Evolutionary conservation across 345 rosid species (phyloP), one percentile per base, ranked within the genome.

Genomic region (Fremontodendron californicum): DNA sequence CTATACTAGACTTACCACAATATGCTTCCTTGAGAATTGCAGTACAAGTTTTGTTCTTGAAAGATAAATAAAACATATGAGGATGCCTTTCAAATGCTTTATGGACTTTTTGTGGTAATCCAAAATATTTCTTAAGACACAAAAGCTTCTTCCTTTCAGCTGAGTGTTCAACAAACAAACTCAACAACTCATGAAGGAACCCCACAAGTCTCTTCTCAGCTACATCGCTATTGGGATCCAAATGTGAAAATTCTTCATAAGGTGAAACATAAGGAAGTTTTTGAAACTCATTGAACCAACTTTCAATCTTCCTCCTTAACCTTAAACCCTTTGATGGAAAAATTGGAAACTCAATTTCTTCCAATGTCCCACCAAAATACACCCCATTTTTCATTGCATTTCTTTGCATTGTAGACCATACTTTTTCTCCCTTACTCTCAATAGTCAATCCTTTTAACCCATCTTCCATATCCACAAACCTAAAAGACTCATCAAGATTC

Each of bases 51-150:
- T 88, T 87, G 52, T 86, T 92, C 88, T 74, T 89, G 72, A 85
- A 81, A 76, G 97, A 91, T 87, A 91, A 82, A 84, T 91, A 94
- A 75, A 94, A 94, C 25, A 91, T 78, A 60, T 89, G 88, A 3
- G 96, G 91, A 85, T 94, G 97, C 82, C 97, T 89, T 87, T 94
- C 96, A 84, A 92, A 94, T 0, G 96, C 94, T 88, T 84, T 94
- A 78, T 94, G 98, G 72, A 91, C 87, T 74, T 87, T 90, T 75
- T 88, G 94, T 0, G 92, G 92, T 77, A 94, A 88, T 18, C 93
- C 93, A 27, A 89, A 92, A 74, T 80, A 78, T 80, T 94, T 90
- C 86, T 90, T 91, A 39, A 93, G 90, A 58, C 96, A 91, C 60
- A 91, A 77, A 54, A 93, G 86, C 82, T 82, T 93, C 85, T 86